Evolutionary conservation across 306 rosid species (phyloP).

Genomic region (Hylodesmum podocarpum): DNA sequence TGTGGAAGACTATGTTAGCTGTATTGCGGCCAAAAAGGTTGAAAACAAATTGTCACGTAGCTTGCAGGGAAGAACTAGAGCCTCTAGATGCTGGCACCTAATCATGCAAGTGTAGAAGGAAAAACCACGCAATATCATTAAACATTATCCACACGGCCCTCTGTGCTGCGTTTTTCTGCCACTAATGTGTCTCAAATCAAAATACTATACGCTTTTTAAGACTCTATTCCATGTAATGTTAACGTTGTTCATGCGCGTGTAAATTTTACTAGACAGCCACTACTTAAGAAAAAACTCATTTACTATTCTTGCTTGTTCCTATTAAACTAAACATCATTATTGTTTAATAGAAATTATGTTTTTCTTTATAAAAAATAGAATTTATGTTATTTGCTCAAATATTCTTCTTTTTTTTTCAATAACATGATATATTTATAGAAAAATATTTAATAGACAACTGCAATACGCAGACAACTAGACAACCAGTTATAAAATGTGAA

Average conservation of each 20-base stretch:
- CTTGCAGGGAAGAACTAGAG: background rate
- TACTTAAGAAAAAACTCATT: background rate
- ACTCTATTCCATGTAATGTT: background rate
- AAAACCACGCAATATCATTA: background rate
- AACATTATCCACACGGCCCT: background rate
- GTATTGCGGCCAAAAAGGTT: slow-evolving; percentile 22
- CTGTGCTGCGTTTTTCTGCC: background rate
- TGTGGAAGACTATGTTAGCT: background rate
- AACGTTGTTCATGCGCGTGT: background rate
- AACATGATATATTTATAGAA: background rate
- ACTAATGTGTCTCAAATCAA: background rate
- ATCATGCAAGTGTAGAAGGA: background rate
- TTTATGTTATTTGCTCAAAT: background rate
- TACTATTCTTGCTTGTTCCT: background rate
- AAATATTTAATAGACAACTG: too few species aligned
- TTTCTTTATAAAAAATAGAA: too few species aligned
- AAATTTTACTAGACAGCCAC: background rate
- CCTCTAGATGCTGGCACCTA: background rate
- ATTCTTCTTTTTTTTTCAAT: background rate
- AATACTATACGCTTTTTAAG: background rate
- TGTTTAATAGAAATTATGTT: too few species aligned
- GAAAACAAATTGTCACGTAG: background rate
- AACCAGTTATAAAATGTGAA: too few species aligned
- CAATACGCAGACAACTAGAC: too few species aligned
- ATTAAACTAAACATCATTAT: background rate